Percentiles rank a stretch among this genome's conserved stretches.
phyloP scores from a whole-genome alignment of 1,284 basidiomycete species.

The Phylloboletellus chloephorus region DNA sequence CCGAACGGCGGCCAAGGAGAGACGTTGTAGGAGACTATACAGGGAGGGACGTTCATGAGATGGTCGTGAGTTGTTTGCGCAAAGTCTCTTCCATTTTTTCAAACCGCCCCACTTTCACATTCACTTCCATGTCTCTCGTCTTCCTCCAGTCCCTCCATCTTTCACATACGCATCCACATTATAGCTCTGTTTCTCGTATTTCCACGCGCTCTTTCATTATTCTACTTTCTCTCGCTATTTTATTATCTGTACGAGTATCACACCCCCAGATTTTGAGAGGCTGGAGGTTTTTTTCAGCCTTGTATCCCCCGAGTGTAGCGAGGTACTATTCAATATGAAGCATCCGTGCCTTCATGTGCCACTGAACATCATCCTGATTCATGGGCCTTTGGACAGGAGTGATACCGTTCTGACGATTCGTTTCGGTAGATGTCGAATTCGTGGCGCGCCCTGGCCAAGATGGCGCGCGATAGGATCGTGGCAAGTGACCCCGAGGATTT shows the following conservation, averaged over 20 bases:
- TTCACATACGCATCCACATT: conserved; percentile 14
- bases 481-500: conserved; percentile 62
- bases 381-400: neutral
- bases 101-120: conserved; percentile 1
- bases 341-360: neutral
- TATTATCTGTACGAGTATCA: conserved; percentile 20
- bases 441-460: conserved; percentile 72
- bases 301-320: conserved; percentile 23
- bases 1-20: conserved; percentile 64
- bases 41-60: conserved; percentile 61
- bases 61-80: conserved; percentile 56
- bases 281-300: conserved; percentile 16
- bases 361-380: neutral
- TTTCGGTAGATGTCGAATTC: conserved; percentile 69
- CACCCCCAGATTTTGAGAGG: conserved; percentile 5
- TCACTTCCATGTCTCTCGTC: conserved; percentile 8
- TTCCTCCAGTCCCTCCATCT: conserved; percentile 6
- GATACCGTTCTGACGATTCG: conserved; percentile 14
- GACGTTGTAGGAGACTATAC: conserved; percentile 71
- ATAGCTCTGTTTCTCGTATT: conserved; percentile 22
- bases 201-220: conserved; percentile 21
- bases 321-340: conserved; percentile 21
- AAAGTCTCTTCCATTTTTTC: conserved; percentile 14
- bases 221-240: conserved; percentile 23
- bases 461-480: conserved; percentile 73